Evolutionary conservation across 768 basidiomycete species (phyloP), one percentile per base, ranked within the genome.

Genomic region (Leccinum pellstonianum): DNA sequence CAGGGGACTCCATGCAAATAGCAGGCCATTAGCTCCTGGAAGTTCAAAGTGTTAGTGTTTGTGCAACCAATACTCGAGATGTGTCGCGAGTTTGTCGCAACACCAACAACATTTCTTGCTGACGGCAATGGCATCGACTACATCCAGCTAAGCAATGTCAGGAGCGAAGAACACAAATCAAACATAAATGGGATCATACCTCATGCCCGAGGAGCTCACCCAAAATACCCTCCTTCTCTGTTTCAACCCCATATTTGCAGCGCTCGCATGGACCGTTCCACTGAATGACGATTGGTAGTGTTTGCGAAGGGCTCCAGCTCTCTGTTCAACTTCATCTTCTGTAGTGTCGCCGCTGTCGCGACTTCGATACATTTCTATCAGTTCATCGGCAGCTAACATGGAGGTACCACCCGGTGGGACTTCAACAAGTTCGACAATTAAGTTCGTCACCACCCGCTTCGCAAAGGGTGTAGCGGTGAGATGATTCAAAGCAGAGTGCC

Each of bases 241-340:
- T 1, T 74, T 76, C 54, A 84, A 8, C 27, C 27, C 27, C 27
- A 29, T 29, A 29, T 0, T 29, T 41, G 9, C 17, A 41, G 41
- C 8, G 17, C 9, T 21, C 5, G 21, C 46, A 12, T 47, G 46
- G 12, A 21, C 46, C 46, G 5, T 47, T 47, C 46, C 46, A 21
- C 11, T 19, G 19, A 47, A 47, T 14, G 46, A 14, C 0, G 46
- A 23, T 10, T 11, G 14, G 21, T 47, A 47, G 21, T 47, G 46
- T 23, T 47, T 47, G 19, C 46, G 5, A 47, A 47, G 5, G 5
- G 17, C n/a, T 2, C 5, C 19, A 21, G 8, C 11, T 23, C 46
- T 41, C 38, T n/a, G 12, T 41, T 41, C 8, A 27, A 27, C 27
- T 0, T n/a, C 17, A 11, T n/a, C 17, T 17, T 41, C 38, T 6